Base-by-base conservation (phyloP, 805 yeast genomes). In the Cyberlindnera japonica region DNA sequence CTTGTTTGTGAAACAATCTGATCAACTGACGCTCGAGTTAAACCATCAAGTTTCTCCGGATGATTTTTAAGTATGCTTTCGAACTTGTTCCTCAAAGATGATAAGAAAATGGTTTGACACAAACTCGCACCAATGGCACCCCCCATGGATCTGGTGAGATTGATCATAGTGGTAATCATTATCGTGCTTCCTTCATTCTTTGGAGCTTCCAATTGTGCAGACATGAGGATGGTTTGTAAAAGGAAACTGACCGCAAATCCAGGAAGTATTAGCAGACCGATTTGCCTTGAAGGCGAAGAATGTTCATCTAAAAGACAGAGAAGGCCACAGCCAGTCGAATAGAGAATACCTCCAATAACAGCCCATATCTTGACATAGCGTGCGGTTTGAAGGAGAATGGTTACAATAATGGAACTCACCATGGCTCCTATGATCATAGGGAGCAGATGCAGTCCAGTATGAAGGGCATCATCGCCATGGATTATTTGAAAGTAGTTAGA, bases 401-500 rank as follows among this genome's bases (percentile, higher is more conserved):
- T 71, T 9, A 44, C 33, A 6, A 51, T 36, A 27, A 33, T 39
- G 23, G 48, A 37, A 1, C 38, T 5, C 2, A 48, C 6, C 15
- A 55, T 37, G 6, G 42, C n/a, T 1, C 54, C 38, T 4, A 55
- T 24, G 20, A 57, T 47, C 34, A 48, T 33, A 5, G 60, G 53
- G 13, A 57, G 26, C 3, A 55, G 37, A 33, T 44, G 50, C 9
- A 54, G 26, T 29, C 57, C 60, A 1, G 59, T 48, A 11, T 39
- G 22, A 24, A 49, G 40, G 4, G 59, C 43, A 15, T 31, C 27
- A 12, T 63, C 56, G 8, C 62, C 68, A 28, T 58, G 61, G 8
- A 75, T 62, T 18, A 69, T 69, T 53, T 77, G 81, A 56, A 74
- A 78, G 52, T 75, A 77, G n/a, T 77, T 59, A 5, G 75, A 59